Conservation (phyloP, 306 rosid genomes). For the Quillaja saponaria region DNA sequence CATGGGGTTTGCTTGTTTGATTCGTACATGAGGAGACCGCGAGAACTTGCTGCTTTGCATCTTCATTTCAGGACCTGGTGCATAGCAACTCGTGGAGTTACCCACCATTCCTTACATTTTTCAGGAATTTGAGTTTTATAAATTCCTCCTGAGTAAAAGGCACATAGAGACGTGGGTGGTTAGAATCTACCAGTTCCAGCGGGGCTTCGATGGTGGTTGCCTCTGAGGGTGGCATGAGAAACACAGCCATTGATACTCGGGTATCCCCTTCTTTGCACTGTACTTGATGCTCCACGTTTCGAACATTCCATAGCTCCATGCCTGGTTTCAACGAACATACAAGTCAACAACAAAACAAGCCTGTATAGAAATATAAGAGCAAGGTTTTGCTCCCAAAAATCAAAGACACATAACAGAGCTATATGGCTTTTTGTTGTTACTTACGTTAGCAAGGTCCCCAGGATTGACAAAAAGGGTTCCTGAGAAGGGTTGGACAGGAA, state of each 20-base stretch:
- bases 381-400: no score
- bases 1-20: no score
- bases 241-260: conserved; percentile 32
- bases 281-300: conserved; percentile 41
- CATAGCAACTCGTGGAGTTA: conserved; percentile 26
- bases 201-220: conserved; percentile 28
- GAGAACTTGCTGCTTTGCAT: no score
- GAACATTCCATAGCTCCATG: conserved; percentile 49
- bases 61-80: neutral
- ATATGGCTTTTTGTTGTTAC: neutral
- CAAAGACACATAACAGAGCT: no score
- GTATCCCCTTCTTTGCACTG: conserved; percentile 33
- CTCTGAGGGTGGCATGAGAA: conserved; percentile 35
- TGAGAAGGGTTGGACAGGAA: conserved; percentile 42
- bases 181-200: conserved; percentile 17
- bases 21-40: no score
- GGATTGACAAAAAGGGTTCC: conserved; percentile 52
- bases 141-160: conserved; percentile 34
- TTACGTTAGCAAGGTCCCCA: conserved; percentile 58
- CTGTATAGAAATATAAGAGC: no score
- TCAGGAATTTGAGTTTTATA: conserved; percentile 21
- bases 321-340: no score
- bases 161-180: conserved; percentile 32
- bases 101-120: conserved; percentile 21
- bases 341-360: no score